Evolutionary conservation across 2,329 filamentous ascomycete genomes (phyloP).

Genomic region (Chaetomiaceae sp.): DNA sequence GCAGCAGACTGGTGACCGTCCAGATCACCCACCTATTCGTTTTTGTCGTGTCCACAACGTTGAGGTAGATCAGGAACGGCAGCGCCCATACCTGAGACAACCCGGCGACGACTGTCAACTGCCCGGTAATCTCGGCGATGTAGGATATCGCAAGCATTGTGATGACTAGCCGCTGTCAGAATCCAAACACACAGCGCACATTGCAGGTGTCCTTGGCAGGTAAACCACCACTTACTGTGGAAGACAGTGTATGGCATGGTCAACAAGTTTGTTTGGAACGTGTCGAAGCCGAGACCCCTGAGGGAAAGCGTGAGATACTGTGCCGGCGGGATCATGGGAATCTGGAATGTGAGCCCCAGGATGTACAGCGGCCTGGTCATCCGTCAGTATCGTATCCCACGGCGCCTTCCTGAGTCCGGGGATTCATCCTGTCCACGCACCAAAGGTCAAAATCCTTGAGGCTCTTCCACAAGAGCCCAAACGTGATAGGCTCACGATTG

Average conservation of each 20-base stretch:
- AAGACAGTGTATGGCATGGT: conserved; percentile 49
- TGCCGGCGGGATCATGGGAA: conserved; percentile 45
- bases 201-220: too few species aligned
- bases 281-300: conserved; percentile 52
- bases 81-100: conserved; percentile 56
- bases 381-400: background rate
- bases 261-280: conserved; percentile 59
- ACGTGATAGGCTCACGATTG: conserved; percentile 53
- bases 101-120: conserved; percentile 45
- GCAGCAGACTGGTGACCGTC: conserved; percentile 37
- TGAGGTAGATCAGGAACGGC: conserved; percentile 51
- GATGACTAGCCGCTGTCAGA: conserved; percentile 26
- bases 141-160: conserved; percentile 37
- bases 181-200: background rate
- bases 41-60: conserved; percentile 34
- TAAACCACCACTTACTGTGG: conserved; percentile 25
- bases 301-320: conserved; percentile 58
- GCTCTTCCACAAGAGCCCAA: conserved; percentile 45
- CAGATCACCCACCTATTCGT: conserved; percentile 40
- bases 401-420: too few species aligned
- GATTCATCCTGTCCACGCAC: conserved; percentile 13
- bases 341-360: conserved; percentile 49
- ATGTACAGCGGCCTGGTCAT: conserved; percentile 43
- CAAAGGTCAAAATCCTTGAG: conserved; percentile 46
- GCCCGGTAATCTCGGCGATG: conserved; percentile 41